Evolutionary conservation across 169 alveolate genomes (phyloP), one percentile per base, ranked within the genome.

Genomic region (Cyclospora cayetanensis): DNA sequence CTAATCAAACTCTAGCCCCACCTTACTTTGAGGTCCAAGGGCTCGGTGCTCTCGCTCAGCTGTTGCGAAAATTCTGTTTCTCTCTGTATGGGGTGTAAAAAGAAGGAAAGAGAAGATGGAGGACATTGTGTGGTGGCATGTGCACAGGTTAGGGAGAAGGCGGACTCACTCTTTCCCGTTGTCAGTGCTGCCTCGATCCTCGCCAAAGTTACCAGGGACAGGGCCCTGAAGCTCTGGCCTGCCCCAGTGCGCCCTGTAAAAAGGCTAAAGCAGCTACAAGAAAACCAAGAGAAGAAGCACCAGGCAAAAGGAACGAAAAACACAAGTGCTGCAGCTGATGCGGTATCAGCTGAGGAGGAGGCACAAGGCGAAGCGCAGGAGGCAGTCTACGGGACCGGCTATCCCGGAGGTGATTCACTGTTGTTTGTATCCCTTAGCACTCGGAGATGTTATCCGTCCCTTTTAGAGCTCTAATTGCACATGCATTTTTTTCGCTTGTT

Each of bases 151-250:
- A 91, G 94, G 46, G 97, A 97, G 79, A 99, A 98, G 92, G 99
- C 99, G 2, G 99, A 99, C 94, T 95, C 99, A 50, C 95, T 96
- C 60, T 98, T 80, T 92, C 98, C 98, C 66, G 97, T 97, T 41
- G 99, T 99, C 43, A 96, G 99, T 89, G 99, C 99, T 20, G 99
- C 99, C 0, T 97, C 99, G 34, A 98, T 99, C 37, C 94, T 96
- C 80, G 99, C 99, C 31, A 98, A 98, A 94, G 99, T 98, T 39
- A 96, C 98, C 50, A 95, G 99, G 93, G 99, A 98, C 94, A 85
- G 89, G 91, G 93, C 92, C 95, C 96, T 94, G 50, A 92, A 91
- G 79, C 83, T 66, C 25, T 85, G 91, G 84, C 35, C 27, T 35
- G 39, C 84, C 18, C 72, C 41, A 9, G 35, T 15, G 41, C 50